Evolutionary conservation across 768 basidiomycete genomes (phyloP).

Genomic region (Cystobasidium tubakii): DNA sequence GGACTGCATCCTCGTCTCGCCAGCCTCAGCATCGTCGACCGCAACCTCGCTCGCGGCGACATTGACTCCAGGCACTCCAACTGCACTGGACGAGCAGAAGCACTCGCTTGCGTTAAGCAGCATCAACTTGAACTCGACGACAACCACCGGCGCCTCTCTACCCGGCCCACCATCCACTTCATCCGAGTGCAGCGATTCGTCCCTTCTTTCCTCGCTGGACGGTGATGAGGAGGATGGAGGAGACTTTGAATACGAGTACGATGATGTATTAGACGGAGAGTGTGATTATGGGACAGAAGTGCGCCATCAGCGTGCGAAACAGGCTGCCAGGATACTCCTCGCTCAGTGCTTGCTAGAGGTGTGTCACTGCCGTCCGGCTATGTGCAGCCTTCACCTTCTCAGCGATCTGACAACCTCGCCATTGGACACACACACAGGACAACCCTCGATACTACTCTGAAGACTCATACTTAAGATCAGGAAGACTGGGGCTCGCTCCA

Average conservation of each 20-base stretch:
- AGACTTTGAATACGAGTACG: background rate
- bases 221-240: background rate
- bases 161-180: background rate
- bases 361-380: background rate
- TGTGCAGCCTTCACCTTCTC: no score
- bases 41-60: background rate
- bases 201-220: background rate
- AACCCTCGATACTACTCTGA: background rate
- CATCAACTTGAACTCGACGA: background rate
- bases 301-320: constrained; percentile 6
- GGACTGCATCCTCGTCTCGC: background rate
- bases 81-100: background rate
- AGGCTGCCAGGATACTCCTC: constrained; percentile 11
- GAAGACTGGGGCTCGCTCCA: constrained; percentile 3
- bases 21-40: background rate
- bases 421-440: background rate
- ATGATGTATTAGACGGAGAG: background rate
- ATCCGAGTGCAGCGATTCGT: background rate
- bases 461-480: background rate
- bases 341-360: constrained; percentile 3
- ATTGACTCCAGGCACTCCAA: background rate
- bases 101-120: background rate
- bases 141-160: background rate
- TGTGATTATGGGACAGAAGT: background rate
- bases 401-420: no score